Conservation (phyloP, 129 eudicot species). For the Glebionis coronaria region DNA sequence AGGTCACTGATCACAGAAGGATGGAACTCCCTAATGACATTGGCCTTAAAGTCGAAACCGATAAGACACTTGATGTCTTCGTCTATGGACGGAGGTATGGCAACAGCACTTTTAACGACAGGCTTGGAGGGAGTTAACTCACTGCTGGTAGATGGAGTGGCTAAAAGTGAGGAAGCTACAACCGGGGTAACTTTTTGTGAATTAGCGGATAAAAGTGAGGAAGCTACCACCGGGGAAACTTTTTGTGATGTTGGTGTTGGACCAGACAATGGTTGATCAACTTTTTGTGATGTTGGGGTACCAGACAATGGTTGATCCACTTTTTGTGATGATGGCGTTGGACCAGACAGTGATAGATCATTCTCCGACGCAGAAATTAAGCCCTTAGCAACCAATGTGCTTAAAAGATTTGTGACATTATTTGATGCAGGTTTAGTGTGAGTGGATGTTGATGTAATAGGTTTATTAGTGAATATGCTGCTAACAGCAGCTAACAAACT, state of each 20-base stretch:
- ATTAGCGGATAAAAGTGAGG: conserved; percentile 17
- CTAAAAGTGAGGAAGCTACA: conserved; percentile 20
- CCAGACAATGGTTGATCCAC: conserved; percentile 31
- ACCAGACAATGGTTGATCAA: neutral
- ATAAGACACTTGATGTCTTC: conserved; percentile 48
- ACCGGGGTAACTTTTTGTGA: conserved; percentile 21
- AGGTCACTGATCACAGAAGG: conserved; percentile 57
- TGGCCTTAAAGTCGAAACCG: conserved; percentile 69
- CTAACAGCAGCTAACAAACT: conserved; percentile 64
- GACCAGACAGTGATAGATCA: conserved; percentile 27
- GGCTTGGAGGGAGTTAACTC: conserved; percentile 31
- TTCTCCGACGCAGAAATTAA: conserved; percentile 60
- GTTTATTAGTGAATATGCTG: conserved; percentile 41
- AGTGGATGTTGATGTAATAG: conserved; percentile 30
- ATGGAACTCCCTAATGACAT: conserved; percentile 63
- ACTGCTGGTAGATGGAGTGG: conserved; percentile 26
- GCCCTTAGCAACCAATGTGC: conserved; percentile 77
- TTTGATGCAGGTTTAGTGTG: conserved; percentile 25
- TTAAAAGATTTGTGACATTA: conserved; percentile 72
- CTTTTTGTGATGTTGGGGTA: conserved; percentile 22
- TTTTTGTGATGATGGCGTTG: conserved; percentile 20
- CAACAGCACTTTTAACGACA: conserved; percentile 15
- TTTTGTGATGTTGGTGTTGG: conserved; percentile 20
- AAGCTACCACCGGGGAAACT: conserved; percentile 29
- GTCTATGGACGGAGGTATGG: conserved; percentile 25